Evolutionary conservation across 106 monocot species (phyloP), one percentile per base, ranked within the genome.

Genomic region (Dioscorea zingiberensis): DNA sequence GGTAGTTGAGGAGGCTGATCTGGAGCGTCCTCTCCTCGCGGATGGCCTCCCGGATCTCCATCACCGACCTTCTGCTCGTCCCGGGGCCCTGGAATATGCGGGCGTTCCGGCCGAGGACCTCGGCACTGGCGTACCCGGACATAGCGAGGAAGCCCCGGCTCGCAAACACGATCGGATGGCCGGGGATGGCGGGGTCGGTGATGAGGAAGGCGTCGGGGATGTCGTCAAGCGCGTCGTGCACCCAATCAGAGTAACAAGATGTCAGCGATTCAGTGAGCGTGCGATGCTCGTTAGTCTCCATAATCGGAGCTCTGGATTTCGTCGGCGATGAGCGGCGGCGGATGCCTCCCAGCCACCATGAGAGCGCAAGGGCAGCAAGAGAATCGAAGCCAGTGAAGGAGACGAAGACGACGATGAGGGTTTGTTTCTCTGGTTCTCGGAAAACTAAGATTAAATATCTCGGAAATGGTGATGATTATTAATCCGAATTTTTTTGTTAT

Each of bases 141-240:
- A 86, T n/a, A 86, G 66, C 27, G 22, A 89, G 81, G 77, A 98
- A 93, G 11, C 82, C 83, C 2, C 68, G 74, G 82, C 84, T 84
- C 18, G 88, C 97, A 76, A 86, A 98, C 54, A 98, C 92, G 74
- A 98, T 93, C 6, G 97, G 97, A 65, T 98, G 92, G 44, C 84
- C 81, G 44, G 86, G 13, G 46, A 89, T 70, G 27, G 28, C 59
- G 0, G 97, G 97, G 60, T 98, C 97, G 38, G 97, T n/a, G 60
- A 98, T 77, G 19, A 98, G 82, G n/a, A 98, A 98, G 67, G 32
- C 67, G 19, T 63, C 75, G 71, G 16, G 63, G n/a, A n/a, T n/a
- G 61, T 93, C 88, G 54, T 86, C 72, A 24, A 98, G 83, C 16
- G 79, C 75, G 25, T 88, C 92, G n/a, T 59, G 8, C 45, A 93